phyloP scores from a whole-genome alignment of 257 asterid genomes.

The Datura wrightii region DNA sequence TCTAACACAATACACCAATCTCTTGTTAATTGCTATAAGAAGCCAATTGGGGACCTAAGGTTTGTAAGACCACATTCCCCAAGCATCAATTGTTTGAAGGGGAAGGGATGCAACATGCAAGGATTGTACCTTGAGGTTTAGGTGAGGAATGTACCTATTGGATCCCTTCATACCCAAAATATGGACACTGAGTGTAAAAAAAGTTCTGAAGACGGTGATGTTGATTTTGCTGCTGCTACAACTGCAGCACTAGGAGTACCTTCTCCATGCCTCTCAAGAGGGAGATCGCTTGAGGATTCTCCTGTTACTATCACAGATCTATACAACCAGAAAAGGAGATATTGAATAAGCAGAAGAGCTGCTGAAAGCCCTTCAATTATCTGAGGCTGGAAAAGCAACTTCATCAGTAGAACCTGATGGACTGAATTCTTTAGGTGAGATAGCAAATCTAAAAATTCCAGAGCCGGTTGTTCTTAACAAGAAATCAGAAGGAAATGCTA shows the following conservation, averaged over 20 bases:
- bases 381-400: constrained; percentile 52
- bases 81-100: neutral
- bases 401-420: constrained; percentile 42
- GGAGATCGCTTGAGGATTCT: constrained; percentile 75
- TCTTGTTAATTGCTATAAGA: neutral
- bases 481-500: constrained; percentile 38
- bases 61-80: neutral
- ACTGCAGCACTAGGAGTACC: constrained; percentile 97
- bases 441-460: constrained; percentile 38
- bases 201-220: constrained; percentile 63
- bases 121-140: neutral
- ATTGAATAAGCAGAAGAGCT: constrained; percentile 84
- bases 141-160: neutral
- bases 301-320: constrained; percentile 42
- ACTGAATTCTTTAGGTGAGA: constrained; percentile 37
- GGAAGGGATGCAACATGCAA: neutral
- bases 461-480: constrained; percentile 44
- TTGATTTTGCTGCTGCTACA: constrained; percentile 97
- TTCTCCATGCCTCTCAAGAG: constrained; percentile 88
- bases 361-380: constrained; percentile 59
- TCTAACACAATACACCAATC: neutral
- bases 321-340: constrained; percentile 70
- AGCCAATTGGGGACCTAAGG: neutral
- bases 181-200: constrained; percentile 51
- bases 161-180: constrained; percentile 61